Percentiles rank a stretch among this genome's conserved stretches.
Conservation (phyloP, 1,139 yeast species). For the Geotrichum australiense region DNA sequence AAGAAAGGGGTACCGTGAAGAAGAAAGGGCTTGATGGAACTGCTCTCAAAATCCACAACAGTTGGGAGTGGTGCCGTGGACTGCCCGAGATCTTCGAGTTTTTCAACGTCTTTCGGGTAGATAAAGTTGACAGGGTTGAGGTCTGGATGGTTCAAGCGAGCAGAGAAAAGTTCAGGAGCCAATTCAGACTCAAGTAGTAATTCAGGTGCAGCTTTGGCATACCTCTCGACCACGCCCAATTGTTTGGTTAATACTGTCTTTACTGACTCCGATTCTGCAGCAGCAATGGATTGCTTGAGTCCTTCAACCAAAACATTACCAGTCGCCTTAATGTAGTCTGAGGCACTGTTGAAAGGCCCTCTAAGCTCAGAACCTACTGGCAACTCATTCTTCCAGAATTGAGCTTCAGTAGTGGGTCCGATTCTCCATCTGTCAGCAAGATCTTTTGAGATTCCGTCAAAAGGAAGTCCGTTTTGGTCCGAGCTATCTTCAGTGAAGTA, state of each 20-base stretch:
- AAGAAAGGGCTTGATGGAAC: conserved; percentile 73
- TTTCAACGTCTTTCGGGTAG: conserved; percentile 35
- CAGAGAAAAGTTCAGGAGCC: conserved; percentile 47
- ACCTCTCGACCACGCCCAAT: conserved; percentile 48
- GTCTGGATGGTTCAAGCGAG: conserved; percentile 74
- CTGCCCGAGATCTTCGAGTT: conserved; percentile 13
- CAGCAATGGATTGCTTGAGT: conserved; percentile 50
- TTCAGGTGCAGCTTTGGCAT: conserved; percentile 47
- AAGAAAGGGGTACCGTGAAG: conserved; percentile 74
- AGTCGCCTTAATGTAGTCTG: conserved; percentile 54
- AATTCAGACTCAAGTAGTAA: conserved; percentile 33
- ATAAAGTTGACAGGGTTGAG: conserved; percentile 86
- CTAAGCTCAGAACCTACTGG: conserved; percentile 29
- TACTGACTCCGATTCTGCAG: conserved; percentile 42
- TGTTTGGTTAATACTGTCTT: conserved; percentile 41
- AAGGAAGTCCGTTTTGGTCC: conserved; percentile 44
- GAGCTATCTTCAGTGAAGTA: conserved; percentile 60
- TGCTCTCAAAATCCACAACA: conserved; percentile 75
- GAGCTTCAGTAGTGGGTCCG: conserved; percentile 82
- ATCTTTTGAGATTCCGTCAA: conserved; percentile 52
- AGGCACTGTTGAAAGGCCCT: conserved; percentile 71
- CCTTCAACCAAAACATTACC: conserved; percentile 64
- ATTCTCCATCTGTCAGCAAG: conserved; percentile 73
- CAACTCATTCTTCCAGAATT: conserved; percentile 54
- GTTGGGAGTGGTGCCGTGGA: conserved; percentile 29